Percentiles rank a stretch among this genome's conserved stretches.
Evolutionary conservation across 495 filamentous ascomycete genomes (phyloP).

Genomic region (Aspergillus cavernicola): DNA sequence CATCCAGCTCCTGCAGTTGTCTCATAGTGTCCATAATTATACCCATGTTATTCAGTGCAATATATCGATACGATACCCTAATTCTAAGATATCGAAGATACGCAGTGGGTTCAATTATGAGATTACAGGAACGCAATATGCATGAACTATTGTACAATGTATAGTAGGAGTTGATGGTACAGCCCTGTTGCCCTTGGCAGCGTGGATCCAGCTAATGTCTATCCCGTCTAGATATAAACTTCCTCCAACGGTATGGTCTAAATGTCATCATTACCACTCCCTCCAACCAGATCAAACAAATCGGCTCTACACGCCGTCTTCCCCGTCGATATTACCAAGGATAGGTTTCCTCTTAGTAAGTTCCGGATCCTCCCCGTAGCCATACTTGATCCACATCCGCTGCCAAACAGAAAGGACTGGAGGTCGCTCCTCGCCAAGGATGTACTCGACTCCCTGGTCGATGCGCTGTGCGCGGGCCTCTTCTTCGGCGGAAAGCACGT

Average conservation of each 20-base stretch:
- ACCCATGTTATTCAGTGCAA: too few species aligned
- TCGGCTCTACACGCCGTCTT: slow-evolving; percentile 24
- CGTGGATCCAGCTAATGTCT: slow-evolving; percentile 5
- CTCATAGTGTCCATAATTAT: too few species aligned
- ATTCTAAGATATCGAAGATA: background rate
- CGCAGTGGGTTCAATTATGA: background rate
- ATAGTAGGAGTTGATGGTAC: slow-evolving; percentile 11
- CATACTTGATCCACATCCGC: slow-evolving; percentile 43
- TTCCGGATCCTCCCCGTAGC: slow-evolving; percentile 45
- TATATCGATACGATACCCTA: background rate
- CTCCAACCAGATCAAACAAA: background rate
- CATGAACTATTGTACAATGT: slow-evolving; percentile 13
- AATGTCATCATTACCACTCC: background rate
- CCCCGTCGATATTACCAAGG: slow-evolving; percentile 36
- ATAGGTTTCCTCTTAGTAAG: slow-evolving; percentile 39
- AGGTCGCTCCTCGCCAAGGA: slow-evolving; percentile 53
- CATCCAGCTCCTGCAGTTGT: too few species aligned
- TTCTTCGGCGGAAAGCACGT: slow-evolving; percentile 58
- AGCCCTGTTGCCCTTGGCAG: background rate
- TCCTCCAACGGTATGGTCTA: background rate
- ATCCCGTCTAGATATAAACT: background rate
- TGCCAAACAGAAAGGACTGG: slow-evolving; percentile 37
- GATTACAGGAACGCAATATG: slow-evolving; percentile 1
- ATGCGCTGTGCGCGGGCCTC: slow-evolving; percentile 63
- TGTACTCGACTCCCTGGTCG: slow-evolving; percentile 59